A percentile compares a stretch with the other conserved stretches of the same genome.
Conservation (phyloP, 257 asterid genomes). For the Echium plantagineum region DNA sequence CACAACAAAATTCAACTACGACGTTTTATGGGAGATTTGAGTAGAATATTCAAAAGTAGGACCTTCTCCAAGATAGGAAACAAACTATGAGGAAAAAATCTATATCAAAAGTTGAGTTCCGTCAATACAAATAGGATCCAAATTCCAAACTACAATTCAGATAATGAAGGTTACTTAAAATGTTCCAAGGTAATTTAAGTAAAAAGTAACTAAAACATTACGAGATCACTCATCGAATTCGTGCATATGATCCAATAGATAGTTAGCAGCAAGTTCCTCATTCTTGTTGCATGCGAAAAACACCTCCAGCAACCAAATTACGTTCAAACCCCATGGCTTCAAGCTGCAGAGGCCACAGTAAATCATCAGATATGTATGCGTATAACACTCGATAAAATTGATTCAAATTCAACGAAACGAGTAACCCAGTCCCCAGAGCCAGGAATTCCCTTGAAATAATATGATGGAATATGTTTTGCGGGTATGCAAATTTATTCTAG, state of each 20-base stretch:
- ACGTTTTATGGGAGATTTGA: neutral
- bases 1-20: too few relatives aligned
- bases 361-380: neutral
- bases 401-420: too few relatives aligned
- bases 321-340: slow-evolving; percentile 89
- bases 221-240: slow-evolving; percentile 68
- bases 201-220: neutral
- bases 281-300: slow-evolving; percentile 90
- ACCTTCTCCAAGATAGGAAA: neutral
- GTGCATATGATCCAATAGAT: slow-evolving; percentile 72
- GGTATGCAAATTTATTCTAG: neutral
- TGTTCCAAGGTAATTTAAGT: neutral
- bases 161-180: neutral
- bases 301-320: slow-evolving; percentile 72
- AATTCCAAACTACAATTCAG: neutral
- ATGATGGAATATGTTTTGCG: neutral
- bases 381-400: too few relatives aligned
- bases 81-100: neutral
- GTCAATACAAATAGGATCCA: neutral
- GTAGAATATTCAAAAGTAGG: too few relatives aligned
- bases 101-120: neutral
- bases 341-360: slow-evolving; percentile 40
- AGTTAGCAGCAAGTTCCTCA: slow-evolving; percentile 88
- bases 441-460: neutral
- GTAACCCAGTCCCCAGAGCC: too few relatives aligned